These are phyloP conservation scores for Irpex sp. DNA, from an alignment of 1,284 basidiomycete genomes.

Conservation along the genomic window DNA sequence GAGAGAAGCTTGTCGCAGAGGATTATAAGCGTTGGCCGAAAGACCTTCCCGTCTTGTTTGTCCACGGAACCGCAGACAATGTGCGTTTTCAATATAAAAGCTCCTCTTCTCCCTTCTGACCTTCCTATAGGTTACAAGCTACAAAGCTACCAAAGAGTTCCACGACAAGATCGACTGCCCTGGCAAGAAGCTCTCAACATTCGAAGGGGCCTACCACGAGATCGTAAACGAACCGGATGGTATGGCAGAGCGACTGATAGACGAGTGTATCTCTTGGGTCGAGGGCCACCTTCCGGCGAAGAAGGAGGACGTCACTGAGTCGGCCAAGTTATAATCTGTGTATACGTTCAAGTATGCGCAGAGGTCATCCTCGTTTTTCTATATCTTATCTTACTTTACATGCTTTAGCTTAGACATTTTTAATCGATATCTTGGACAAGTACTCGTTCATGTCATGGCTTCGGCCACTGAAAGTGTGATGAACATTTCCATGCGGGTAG, in stretches of 20 bases:
- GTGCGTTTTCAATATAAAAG: conserved; percentile 28
- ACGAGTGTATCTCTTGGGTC: conserved; percentile 56
- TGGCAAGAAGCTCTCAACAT: conserved; percentile 62
- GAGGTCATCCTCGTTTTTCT: neutral
- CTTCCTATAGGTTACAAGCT: conserved; percentile 52
- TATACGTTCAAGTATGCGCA: neutral
- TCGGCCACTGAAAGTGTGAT: too few relatives aligned
- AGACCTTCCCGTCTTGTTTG: conserved; percentile 67
- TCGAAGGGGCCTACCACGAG: conserved; percentile 80
- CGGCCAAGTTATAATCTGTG: neutral
- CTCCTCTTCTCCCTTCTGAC: neutral
- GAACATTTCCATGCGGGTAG: too few relatives aligned
- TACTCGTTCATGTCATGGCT: too few relatives aligned
- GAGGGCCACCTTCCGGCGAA: conserved; percentile 27
- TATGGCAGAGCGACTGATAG: conserved; percentile 55
- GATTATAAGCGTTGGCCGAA: conserved; percentile 69
- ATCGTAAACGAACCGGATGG: conserved; percentile 78
- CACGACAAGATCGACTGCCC: conserved; percentile 52
- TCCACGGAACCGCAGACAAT: conserved; percentile 78
- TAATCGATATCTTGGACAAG: neutral
- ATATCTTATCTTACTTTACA: neutral
- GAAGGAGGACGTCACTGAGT: neutral
- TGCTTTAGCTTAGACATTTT: neutral
- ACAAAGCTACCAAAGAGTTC: conserved; percentile 58
- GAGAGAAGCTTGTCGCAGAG: conserved; percentile 51